phyloP scores from a whole-genome alignment of 164 flowering plant species.

The Liriodendron chinense region DNA sequence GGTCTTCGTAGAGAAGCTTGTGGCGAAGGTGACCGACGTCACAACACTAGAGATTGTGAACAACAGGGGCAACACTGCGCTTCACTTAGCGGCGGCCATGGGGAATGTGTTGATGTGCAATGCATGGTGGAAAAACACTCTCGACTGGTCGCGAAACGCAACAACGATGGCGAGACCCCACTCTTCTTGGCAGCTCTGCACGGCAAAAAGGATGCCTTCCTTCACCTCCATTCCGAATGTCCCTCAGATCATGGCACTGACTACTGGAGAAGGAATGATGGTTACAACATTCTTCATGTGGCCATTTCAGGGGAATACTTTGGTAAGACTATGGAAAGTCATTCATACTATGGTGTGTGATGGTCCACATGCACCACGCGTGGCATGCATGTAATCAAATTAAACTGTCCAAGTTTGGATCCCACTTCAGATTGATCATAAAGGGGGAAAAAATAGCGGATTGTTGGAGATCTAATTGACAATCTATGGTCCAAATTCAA shows the following conservation, averaged over 20 bases:
- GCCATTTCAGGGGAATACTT: constrained; percentile 22
- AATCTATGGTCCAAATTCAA: too few relatives aligned
- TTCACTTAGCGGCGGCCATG: constrained; percentile 21
- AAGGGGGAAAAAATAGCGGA: too few relatives aligned
- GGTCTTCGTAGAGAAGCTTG: constrained; percentile 11
- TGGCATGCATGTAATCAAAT: background rate
- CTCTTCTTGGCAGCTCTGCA: constrained; percentile 22
- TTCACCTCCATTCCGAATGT: background rate
- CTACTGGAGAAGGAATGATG: constrained; percentile 18
- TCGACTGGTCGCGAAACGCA: background rate
- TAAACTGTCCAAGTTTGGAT: too few relatives aligned
- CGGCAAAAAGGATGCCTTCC: constrained; percentile 16
- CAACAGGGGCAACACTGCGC: constrained; percentile 17
- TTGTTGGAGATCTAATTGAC: too few relatives aligned
- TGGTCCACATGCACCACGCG: background rate
- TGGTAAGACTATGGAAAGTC: constrained; percentile 5
- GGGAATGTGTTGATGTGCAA: constrained; percentile 17
- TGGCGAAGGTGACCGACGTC: background rate
- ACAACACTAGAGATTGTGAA: constrained; percentile 6
- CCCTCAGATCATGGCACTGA: background rate
- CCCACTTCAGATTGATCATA: background rate
- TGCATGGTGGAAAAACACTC: background rate
- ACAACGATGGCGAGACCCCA: constrained; percentile 17
- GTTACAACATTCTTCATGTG: constrained; percentile 24
- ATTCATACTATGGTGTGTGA: background rate